Evolutionary conservation across 2,329 filamentous ascomycete species (phyloP).

Genomic region (Pseudopithomyces chartarum): DNA sequence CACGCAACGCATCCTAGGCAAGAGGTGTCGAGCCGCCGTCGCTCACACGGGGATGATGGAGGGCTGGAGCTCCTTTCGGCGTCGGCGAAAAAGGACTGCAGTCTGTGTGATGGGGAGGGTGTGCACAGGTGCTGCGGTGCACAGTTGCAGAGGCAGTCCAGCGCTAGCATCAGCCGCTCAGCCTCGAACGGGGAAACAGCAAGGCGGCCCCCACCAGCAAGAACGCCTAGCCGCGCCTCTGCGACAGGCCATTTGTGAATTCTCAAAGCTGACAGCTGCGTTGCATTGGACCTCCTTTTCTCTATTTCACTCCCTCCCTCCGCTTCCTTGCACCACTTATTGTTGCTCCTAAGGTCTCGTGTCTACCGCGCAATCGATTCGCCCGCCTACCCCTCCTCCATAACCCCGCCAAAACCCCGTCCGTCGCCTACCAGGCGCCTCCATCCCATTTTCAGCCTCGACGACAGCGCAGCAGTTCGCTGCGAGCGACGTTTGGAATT

Average conservation of each 20-base stretch:
- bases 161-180: not conserved
- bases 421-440: conserved; percentile 36
- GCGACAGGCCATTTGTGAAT: not conserved
- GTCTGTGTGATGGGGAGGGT: not conserved
- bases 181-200: conserved; percentile 1
- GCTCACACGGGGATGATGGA: too few relatives aligned
- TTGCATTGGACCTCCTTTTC: not conserved
- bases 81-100: too few relatives aligned
- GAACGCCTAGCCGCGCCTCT: conserved; percentile 7
- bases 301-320: not conserved
- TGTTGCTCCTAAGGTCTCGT: conserved; percentile 11
- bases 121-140: not conserved
- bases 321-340: not conserved
- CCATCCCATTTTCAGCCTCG: conserved; percentile 36
- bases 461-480: conserved; percentile 34
- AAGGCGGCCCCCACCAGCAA: conserved; percentile 8
- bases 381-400: conserved; percentile 35
- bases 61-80: too few relatives aligned
- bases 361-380: conserved; percentile 24
- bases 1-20: too few relatives aligned
- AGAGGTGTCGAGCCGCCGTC: too few relatives aligned
- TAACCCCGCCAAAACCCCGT: conserved; percentile 30
- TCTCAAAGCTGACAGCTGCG: conserved; percentile 6
- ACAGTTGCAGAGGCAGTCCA: too few relatives aligned
- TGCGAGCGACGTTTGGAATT: conserved; percentile 30